These are phyloP conservation scores for Podospora pseudocomata DNA, from an alignment of 495 filamentous ascomycete species.

Conservation along the genomic window DNA sequence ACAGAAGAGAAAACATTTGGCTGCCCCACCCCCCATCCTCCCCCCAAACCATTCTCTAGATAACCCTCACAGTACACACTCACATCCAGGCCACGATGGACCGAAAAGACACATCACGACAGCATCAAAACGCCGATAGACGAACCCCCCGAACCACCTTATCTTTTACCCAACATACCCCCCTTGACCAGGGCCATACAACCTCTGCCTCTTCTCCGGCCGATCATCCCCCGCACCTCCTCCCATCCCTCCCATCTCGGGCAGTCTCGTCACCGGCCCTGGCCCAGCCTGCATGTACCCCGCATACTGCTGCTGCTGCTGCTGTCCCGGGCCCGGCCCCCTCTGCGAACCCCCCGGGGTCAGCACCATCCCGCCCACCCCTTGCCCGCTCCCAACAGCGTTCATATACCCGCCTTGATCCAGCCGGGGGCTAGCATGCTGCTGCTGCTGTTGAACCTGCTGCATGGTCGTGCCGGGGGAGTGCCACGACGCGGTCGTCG, in stretches of 20 bases:
- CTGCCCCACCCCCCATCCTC: too few species aligned
- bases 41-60: not conserved
- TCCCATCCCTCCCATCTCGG: constrained; percentile 1
- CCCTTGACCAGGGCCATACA: constrained; percentile 35
- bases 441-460: constrained; percentile 7
- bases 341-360: constrained; percentile 43
- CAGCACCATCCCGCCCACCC: constrained; percentile 41
- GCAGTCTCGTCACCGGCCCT: not conserved
- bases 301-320: constrained; percentile 28
- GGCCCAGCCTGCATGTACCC: constrained; percentile 31
- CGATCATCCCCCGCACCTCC: constrained; percentile 30
- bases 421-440: constrained; percentile 59
- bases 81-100: not conserved
- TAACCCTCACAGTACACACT: not conserved
- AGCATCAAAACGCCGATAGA: not conserved
- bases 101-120: not conserved
- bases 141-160: constrained; percentile 7
- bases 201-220: constrained; percentile 37
- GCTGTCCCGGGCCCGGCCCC: not conserved
- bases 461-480: constrained; percentile 60
- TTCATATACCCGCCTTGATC: constrained; percentile 40
- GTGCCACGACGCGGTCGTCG: constrained; percentile 68
- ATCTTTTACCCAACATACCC: constrained; percentile 8
- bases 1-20: not conserved
- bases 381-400: constrained; percentile 32